A percentile compares a stretch with the other conserved stretches of the same genome.
Evolutionary conservation across 1,284 basidiomycete genomes (phyloP).

Genomic region (Microbotryomycetes sp.): DNA sequence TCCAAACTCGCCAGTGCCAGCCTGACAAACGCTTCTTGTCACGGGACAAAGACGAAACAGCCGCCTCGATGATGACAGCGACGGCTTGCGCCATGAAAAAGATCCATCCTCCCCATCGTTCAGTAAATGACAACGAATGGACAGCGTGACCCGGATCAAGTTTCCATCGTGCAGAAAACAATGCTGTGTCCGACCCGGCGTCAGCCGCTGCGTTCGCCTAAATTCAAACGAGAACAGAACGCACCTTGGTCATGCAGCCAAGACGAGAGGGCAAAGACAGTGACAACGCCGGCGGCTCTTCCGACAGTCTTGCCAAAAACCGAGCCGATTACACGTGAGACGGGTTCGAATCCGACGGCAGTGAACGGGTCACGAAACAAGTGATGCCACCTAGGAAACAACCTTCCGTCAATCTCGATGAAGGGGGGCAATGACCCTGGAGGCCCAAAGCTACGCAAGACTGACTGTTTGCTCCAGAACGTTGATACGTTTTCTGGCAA

Average conservation of each 20-base stretch:
- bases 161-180: constrained; percentile 8
- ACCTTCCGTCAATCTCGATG: no score
- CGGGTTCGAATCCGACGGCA: constrained; percentile 9
- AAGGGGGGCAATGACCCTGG: not conserved
- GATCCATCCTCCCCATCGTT: constrained; percentile 14
- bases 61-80: constrained; percentile 9
- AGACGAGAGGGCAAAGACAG: constrained; percentile 7
- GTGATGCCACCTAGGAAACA: no score
- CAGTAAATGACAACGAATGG: constrained; percentile 7
- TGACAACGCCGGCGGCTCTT: constrained; percentile 3
- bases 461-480: constrained; percentile 22
- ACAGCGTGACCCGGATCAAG: not conserved
- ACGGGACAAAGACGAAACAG: not conserved
- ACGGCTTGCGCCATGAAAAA: constrained; percentile 18
- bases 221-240: not conserved
- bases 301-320: constrained; percentile 2
- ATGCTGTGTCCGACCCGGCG: constrained; percentile 7
- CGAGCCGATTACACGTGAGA: not conserved
- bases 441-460: constrained; percentile 9
- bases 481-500: not conserved
- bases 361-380: constrained; percentile 3
- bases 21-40: not conserved
- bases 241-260: constrained; percentile 27
- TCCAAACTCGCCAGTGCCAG: not conserved
- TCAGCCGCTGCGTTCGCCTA: not conserved